A percentile compares a stretch with the other conserved stretches of the same genome.
Conservation (phyloP, 148 eudicot species). For the Selenicereus undatus region DNA sequence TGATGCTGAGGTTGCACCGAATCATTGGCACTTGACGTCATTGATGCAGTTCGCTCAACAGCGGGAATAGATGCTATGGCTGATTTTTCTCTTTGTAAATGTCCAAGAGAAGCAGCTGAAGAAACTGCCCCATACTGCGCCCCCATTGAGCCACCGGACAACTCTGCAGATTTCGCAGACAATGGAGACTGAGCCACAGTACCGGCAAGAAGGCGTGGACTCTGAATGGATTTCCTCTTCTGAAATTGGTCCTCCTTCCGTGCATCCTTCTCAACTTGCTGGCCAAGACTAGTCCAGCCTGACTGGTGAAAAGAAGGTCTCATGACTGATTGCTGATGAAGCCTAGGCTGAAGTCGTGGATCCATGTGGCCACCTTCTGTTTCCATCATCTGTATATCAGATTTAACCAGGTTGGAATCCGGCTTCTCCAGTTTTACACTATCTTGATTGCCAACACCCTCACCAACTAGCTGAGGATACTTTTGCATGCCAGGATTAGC, state of each 20-base stretch:
- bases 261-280: conserved; percentile 52
- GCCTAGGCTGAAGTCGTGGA: conserved; percentile 54
- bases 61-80: conserved; percentile 51
- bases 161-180: conserved; percentile 70
- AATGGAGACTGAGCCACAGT: conserved; percentile 72
- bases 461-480: conserved; percentile 62
- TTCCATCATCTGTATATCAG: conserved; percentile 50
- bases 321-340: conserved; percentile 47
- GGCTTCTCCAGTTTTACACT: conserved; percentile 53
- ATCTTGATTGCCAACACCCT: conserved; percentile 59
- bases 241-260: conserved; percentile 67
- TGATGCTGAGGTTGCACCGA: conserved; percentile 75
- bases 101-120: conserved; percentile 51
- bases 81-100: conserved; percentile 67
- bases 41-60: conserved; percentile 55
- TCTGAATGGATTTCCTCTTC: conserved; percentile 67
- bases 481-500: conserved; percentile 58
- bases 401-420: conserved; percentile 38
- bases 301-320: conserved; percentile 51
- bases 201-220: conserved; percentile 80
- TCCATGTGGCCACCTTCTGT: conserved; percentile 47
- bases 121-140: conserved; percentile 60
- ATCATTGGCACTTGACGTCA: conserved; percentile 73
- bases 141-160: conserved; percentile 74
- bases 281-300: conserved; percentile 58